Evolutionary conservation across 495 filamentous ascomycete genomes (phyloP), one percentile per base, ranked within the genome.

Genomic region (Xylaria nigripes): DNA sequence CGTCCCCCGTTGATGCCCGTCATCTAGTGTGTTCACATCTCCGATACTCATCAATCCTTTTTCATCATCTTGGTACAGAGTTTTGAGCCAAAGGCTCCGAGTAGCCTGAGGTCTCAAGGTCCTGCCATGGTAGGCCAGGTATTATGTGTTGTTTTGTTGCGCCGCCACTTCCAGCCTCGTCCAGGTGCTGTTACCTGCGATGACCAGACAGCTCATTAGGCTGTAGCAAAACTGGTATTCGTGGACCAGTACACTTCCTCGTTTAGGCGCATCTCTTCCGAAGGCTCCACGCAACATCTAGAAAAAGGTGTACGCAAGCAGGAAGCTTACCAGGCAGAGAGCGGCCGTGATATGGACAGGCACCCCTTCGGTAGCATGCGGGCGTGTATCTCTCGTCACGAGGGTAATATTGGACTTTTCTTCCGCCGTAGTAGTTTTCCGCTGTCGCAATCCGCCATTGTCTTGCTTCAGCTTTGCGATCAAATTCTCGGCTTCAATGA

Each of bases 301-400:
- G 68, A 97, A 97, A 70, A 98, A 87, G 61, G 96, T 79, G 69
- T 95, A 98, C 2, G 88, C 94, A 61, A 97, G 76, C 66, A 98
- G 72, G 73, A 98, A 98, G 72, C 88, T 85, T 52, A 92, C 55
- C 68, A 98, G 74, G 62, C 93, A 97, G 45, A 98, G 73, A 13
- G 76, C 76, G 21, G 93, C 93, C 48, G 86, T 86, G 48, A 89
- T 79, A 68, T 90, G 85, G 42, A 98, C 78, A 0, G 93, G 84
- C n/a, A 98, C 90, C 23, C 92, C 91, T 27, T 83, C 76, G 49
- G 72, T 66, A 24, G n/a, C n/a, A n/a, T n/a, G n/a, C n/a, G 42
- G 34, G 12, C 85, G 81, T 61, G 78, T 76, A 38, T 76, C 58
- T 38, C 77, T 73, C 54, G 79, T 72, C n/a, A 74, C 60, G n/a